Conservation (phyloP, 2,329 filamentous ascomycete species). For the Diaporthe sp. region DNA sequence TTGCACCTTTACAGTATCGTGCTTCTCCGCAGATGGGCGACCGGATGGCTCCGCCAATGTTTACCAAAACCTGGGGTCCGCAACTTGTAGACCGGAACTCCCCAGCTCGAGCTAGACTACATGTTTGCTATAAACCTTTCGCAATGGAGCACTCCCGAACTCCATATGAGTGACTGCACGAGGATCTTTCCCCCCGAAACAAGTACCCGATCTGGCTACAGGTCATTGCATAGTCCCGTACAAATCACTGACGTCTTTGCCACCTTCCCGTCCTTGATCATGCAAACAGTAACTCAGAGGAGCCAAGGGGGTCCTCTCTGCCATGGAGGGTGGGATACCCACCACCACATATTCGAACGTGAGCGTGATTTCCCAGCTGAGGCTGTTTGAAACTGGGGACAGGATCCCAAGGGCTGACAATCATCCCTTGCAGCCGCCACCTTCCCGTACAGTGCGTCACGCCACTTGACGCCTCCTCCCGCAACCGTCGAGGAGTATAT, state of each 20-base stretch:
- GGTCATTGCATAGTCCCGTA: not conserved
- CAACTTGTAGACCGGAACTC: not conserved
- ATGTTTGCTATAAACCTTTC: not conserved
- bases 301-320: not conserved
- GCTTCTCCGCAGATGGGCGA: not conserved
- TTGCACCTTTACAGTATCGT: not conserved
- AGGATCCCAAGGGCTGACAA: not conserved
- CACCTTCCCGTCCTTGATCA: not conserved
- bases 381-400: not conserved
- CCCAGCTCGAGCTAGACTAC: not conserved
- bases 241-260: not conserved
- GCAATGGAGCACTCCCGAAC: not conserved
- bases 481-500: slow-evolving; percentile 5
- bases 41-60: slow-evolving; percentile 3
- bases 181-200: not conserved
- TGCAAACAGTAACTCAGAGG: not conserved
- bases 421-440: not conserved
- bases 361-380: not conserved
- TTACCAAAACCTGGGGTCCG: not conserved
- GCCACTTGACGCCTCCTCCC: not conserved
- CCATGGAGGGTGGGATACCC: slow-evolving; percentile 10
- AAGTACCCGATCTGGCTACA: not conserved
- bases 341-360: slow-evolving; percentile 23
- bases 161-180: not conserved
- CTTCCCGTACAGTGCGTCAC: not conserved